These are phyloP conservation scores for Chernovozyma aurita DNA, from an alignment of 1,139 yeast genomes.

Conservation along the genomic window DNA sequence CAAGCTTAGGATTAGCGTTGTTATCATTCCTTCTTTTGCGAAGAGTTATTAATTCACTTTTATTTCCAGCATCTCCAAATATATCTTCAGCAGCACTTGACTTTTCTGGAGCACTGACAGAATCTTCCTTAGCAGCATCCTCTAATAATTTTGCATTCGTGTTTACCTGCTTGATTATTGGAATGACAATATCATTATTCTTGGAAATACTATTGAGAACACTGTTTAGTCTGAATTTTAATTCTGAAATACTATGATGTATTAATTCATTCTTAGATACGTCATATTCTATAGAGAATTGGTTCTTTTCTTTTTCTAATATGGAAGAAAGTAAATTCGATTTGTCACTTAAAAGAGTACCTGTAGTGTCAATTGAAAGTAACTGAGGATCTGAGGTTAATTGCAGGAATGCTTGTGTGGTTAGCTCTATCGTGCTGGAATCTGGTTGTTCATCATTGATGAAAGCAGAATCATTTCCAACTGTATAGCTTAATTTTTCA, in stretches of 20 bases:
- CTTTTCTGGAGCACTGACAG: slow-evolving; percentile 2
- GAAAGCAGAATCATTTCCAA: slow-evolving; percentile 8
- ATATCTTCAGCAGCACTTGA: slow-evolving; percentile 1
- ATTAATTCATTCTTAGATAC: slow-evolving; percentile 11
- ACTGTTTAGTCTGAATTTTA: slow-evolving; percentile 13
- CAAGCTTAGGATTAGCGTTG: slow-evolving; percentile 11
- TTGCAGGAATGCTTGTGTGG: slow-evolving; percentile 16
- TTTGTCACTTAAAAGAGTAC: slow-evolving; percentile 10
- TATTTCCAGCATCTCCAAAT: slow-evolving; percentile 9
- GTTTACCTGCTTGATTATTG: neutral
- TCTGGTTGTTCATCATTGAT: slow-evolving; percentile 6
- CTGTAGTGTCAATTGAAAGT: neutral
- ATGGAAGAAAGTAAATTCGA: slow-evolving; percentile 14
- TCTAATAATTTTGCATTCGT: slow-evolving; percentile 10
- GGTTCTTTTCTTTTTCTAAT: slow-evolving; percentile 6
- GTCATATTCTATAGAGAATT: slow-evolving; percentile 19
- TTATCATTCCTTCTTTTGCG: slow-evolving; percentile 27
- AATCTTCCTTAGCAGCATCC: slow-evolving; percentile 12
- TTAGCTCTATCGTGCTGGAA: slow-evolving; percentile 1
- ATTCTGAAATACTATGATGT: slow-evolving; percentile 17
- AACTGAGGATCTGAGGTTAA: slow-evolving; percentile 8
- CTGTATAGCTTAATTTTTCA: slow-evolving; percentile 20
- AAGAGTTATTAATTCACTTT: slow-evolving; percentile 54
- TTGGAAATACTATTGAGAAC: slow-evolving; percentile 17
- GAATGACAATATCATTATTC: slow-evolving; percentile 8